Percentiles rank a stretch among this genome's conserved stretches.
These are phyloP conservation scores for Auricularia heimuer DNA, from an alignment of 768 basidiomycete genomes.

Conservation along the genomic window DNA sequence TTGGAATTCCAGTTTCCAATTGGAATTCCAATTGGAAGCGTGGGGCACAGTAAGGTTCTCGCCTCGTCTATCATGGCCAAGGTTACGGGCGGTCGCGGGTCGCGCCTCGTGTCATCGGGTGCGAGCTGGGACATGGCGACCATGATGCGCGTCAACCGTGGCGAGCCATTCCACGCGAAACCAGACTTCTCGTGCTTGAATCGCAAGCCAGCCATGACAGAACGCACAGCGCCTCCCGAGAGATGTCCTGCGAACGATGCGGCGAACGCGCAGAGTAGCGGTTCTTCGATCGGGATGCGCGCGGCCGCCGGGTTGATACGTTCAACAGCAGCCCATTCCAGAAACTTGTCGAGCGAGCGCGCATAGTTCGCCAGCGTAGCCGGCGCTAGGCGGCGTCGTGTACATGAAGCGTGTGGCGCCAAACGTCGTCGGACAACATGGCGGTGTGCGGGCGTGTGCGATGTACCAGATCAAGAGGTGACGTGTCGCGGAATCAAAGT, in stretches of 20 bases:
- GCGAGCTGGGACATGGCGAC: neutral
- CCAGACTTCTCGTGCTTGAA: neutral
- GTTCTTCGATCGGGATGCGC: neutral
- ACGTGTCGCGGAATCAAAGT: too few species aligned
- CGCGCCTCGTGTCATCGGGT: neutral
- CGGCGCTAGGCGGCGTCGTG: neutral
- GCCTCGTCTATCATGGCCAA: slow-evolving; percentile 22
- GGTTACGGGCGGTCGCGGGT: slow-evolving; percentile 24
- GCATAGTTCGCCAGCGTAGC: neutral
- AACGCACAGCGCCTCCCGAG: neutral
- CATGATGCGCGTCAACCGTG: neutral
- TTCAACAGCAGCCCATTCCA: neutral
- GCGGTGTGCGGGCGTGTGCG: neutral
- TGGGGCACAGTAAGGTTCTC: too few species aligned
- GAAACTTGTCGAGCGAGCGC: neutral
- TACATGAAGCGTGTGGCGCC: neutral
- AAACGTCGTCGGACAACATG: neutral
- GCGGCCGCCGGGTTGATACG: neutral
- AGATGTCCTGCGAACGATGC: neutral
- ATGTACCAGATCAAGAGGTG: neutral
- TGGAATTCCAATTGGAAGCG: too few species aligned
- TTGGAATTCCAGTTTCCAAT: too few species aligned
- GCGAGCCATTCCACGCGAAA: neutral
- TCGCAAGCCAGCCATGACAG: neutral
- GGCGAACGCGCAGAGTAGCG: neutral